A percentile compares a stretch with the other conserved stretches of the same genome.
These are phyloP conservation scores for Apiotrichum veenhuisii DNA, from an alignment of 1,284 basidiomycete species.

Conservation along the genomic window DNA sequence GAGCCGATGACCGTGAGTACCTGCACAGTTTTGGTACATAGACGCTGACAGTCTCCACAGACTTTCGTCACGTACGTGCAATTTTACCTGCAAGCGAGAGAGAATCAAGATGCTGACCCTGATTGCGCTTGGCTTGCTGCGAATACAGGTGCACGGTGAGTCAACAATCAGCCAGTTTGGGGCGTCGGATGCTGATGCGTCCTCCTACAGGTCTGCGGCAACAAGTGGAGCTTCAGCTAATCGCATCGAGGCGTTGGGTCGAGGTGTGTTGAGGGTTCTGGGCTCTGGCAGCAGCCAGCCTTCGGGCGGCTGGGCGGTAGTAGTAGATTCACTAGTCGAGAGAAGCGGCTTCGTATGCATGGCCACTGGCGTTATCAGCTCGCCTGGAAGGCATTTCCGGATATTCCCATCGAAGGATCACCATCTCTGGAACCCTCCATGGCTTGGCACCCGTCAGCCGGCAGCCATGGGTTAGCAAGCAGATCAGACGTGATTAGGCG, in stretches of 20 bases:
- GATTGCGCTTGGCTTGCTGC: slow-evolving; percentile 1
- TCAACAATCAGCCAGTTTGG: background rate
- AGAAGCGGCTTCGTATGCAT: too few relatives aligned
- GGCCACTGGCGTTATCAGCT: background rate
- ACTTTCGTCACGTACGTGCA: slow-evolving; percentile 61
- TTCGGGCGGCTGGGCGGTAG: too few relatives aligned
- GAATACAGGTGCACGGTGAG: slow-evolving; percentile 35
- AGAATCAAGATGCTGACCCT: slow-evolving; percentile 12
- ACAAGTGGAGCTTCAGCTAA: slow-evolving; percentile 50
- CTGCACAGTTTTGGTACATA: background rate
- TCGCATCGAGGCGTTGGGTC: background rate
- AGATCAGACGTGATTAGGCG: background rate
- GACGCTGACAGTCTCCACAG: slow-evolving; percentile 31
- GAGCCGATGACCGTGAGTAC: slow-evolving; percentile 87
- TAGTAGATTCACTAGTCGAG: too few relatives aligned
- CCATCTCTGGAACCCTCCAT: background rate
- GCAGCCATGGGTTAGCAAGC: background rate
- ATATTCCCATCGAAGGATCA: background rate
- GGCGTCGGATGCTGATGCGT: background rate
- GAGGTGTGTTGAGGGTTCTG: background rate
- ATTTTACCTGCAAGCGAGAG: background rate
- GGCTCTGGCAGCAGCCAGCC: too few relatives aligned
- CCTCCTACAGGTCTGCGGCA: slow-evolving; percentile 36
- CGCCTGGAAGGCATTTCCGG: background rate
- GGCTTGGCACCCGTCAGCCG: background rate